Conservation (phyloP, 257 asterid species). For the Salvia hispanica region DNA sequence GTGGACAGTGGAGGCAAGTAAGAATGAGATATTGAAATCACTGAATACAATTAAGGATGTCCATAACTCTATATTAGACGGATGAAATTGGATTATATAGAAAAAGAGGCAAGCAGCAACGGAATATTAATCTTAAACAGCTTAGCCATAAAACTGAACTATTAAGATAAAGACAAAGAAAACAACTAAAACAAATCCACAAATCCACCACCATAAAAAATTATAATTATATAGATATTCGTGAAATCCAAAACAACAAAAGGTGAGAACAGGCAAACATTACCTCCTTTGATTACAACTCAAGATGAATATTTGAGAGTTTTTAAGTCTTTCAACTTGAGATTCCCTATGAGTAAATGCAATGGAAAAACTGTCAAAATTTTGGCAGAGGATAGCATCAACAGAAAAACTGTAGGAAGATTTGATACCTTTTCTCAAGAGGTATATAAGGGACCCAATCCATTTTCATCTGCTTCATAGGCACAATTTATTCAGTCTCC, state of each 20-base stretch:
- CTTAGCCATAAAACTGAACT: background rate
- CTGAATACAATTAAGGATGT: background rate
- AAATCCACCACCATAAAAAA: background rate
- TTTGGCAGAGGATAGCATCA: constrained; percentile 22
- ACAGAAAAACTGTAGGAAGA: constrained; percentile 15
- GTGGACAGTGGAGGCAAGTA: background rate
- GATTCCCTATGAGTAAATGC: constrained; percentile 57
- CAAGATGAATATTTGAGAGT: constrained; percentile 77
- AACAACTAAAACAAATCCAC: background rate
- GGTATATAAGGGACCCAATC: constrained; percentile 98
- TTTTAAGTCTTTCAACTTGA: constrained; percentile 87
- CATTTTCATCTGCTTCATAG: constrained; percentile 99
- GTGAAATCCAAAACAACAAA: constrained; percentile 10
- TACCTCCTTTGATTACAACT: constrained; percentile 93
- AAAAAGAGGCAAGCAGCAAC: background rate
- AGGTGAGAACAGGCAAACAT: background rate
- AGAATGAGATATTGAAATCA: background rate
- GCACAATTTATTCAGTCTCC: constrained; percentile 86
- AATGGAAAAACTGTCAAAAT: constrained; percentile 29
- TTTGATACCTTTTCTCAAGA: constrained; percentile 65
- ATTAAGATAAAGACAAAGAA: background rate
- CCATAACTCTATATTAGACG: background rate
- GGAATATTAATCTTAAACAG: background rate
- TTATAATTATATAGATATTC: background rate
- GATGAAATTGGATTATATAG: background rate